Base-by-base conservation (phyloP, 495 filamentous ascomycete species). In the Letharia lupina region DNA sequence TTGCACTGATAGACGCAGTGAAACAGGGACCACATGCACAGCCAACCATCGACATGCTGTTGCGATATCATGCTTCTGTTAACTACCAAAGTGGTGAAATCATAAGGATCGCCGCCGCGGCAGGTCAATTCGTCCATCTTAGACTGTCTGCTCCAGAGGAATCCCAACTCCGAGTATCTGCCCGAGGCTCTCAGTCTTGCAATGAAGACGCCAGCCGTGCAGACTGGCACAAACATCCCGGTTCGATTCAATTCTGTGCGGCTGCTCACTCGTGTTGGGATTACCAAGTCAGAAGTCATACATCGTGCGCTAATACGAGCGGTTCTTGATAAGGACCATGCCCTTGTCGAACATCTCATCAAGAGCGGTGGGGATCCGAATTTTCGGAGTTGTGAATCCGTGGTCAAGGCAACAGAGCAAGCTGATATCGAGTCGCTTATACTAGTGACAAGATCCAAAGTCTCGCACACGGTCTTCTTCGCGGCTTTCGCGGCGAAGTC, bases 1-100 rank as follows among this genome's bases (percentile, higher is more conserved):
- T 44, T 33, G 68, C 68, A 23, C 68, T 69, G 3, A 45, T 69
- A 41, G 61, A 48, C 12, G 68, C 64, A 44, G 68, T 69, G 28
- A 33, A 39, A 12, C 52, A 69, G 16, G 64, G 64, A 13, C 42
- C 56, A n/a, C 3, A 31, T 10, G 56, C 50, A 33, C 64, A 69
- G 28, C 59, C 48, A 20, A 69, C 68, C 23, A 63, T 69, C 28
- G 68, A 66, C 15, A 35, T 69, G 11, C 33, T 69, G 28, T 35
- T 69, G 39, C 28, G 61, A 45, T 37, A 69, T 41, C 40, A 56
- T 39, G 68, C 68, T 9, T 69, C 68, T 11, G 40, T 64, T 16
- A 47, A 64, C 28, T 58, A 59, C n/a, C 39, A 61, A 6, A 23
- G 41, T n/a, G 64, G 50, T 20, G 59, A 67, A 65, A 60, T 60